These are phyloP conservation scores for Limnomonas spitsbergensis DNA, from an alignment of 139 green algal genomes.

Conservation along the genomic window DNA sequence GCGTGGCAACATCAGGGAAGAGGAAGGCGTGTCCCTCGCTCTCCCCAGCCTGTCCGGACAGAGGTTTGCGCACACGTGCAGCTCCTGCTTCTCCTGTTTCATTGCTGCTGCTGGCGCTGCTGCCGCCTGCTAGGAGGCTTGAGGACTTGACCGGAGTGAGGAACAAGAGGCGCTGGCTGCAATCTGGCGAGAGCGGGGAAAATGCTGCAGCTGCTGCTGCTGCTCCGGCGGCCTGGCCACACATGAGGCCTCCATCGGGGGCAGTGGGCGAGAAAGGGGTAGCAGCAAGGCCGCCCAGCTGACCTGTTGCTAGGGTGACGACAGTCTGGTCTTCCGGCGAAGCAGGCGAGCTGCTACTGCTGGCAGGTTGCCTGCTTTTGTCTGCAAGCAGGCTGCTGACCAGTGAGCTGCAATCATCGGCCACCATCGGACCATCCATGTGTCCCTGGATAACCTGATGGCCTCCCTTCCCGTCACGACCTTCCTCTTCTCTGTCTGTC, in stretches of 20 bases:
- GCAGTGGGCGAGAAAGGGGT: neutral
- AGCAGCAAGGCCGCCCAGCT: neutral
- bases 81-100: no score
- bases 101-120: neutral
- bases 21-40: no score
- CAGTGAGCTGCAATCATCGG: no score
- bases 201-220: no score
- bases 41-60: neutral
- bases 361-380: neutral
- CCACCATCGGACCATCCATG: no score
- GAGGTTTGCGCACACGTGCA: no score
- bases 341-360: neutral
- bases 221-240: no score
- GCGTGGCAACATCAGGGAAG: no score
- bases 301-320: neutral
- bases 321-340: neutral
- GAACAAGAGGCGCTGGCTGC: constrained; percentile 7
- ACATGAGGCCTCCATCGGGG: neutral
- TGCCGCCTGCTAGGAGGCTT: neutral
- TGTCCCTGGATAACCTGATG: no score
- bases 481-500: neutral
- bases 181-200: neutral
- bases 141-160: constrained; percentile 5
- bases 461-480: no score
- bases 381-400: neutral